Conservation (phyloP, 306 rosid species). For the cucumber (Cucumis sativus) region DNA sequence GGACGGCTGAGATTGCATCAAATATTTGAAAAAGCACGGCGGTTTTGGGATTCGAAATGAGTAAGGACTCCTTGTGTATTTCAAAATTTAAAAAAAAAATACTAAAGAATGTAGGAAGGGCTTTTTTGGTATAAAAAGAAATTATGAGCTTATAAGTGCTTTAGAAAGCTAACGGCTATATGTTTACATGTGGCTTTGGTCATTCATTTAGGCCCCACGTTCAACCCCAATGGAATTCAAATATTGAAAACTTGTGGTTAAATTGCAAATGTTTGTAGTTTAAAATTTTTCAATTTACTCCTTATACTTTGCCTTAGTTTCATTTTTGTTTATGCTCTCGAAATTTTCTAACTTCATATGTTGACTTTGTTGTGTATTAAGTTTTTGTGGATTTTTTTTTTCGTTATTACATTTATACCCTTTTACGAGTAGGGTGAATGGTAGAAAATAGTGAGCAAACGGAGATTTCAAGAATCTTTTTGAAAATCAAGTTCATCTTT, state of each 20-base stretch:
- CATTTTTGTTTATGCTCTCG: too few species aligned
- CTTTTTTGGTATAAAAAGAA: constrained; percentile 22
- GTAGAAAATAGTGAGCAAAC: too few species aligned
- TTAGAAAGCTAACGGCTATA: constrained; percentile 42
- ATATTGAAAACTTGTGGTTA: neutral
- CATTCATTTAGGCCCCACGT: neutral
- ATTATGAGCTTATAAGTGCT: neutral
- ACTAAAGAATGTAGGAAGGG: constrained; percentile 3
- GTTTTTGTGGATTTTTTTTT: too few species aligned
- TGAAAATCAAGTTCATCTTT: too few species aligned
- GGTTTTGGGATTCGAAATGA: constrained; percentile 59
- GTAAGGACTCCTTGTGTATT: constrained; percentile 21
- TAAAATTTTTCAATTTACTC: too few species aligned
- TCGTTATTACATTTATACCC: too few species aligned
- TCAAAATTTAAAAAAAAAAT: neutral
- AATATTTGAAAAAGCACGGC: constrained; percentile 38
- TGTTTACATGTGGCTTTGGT: neutral
- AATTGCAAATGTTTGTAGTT: too few species aligned
- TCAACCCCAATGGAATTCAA: neutral
- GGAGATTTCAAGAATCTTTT: too few species aligned
- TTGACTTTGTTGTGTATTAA: too few species aligned
- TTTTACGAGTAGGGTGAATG: too few species aligned
- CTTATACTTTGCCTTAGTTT: too few species aligned
- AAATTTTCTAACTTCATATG: too few species aligned
- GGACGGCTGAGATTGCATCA: constrained; percentile 59